Evolutionary conservation across 495 filamentous ascomycete genomes (phyloP).

Genomic region (Tuber magnatum): DNA sequence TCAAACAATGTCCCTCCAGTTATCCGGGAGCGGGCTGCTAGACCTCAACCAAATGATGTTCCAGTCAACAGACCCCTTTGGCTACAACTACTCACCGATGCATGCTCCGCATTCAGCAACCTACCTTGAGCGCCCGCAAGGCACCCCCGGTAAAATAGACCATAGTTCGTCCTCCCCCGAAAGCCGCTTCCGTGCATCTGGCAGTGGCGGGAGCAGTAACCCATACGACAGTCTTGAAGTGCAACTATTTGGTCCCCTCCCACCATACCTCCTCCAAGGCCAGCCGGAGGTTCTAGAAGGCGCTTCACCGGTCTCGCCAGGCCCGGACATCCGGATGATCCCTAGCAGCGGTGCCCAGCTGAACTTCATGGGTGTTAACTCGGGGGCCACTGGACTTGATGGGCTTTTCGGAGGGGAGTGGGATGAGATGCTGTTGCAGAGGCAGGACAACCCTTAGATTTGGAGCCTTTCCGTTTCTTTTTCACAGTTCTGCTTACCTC

Average conservation of each 20-base stretch:
- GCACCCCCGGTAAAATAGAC: not conserved
- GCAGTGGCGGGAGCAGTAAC: constrained; percentile 19
- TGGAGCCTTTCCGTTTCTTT: constrained; percentile 19
- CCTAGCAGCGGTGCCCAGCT: constrained; percentile 15
- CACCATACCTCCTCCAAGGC: constrained; percentile 50
- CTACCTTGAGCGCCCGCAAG: constrained; percentile 17
- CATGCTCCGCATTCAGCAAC: constrained; percentile 1
- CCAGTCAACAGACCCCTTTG: constrained; percentile 79
- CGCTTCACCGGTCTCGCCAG: not conserved
- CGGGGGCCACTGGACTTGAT: constrained; percentile 26
- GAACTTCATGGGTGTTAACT: constrained; percentile 22
- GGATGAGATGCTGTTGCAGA: constrained; percentile 33
- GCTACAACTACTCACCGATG: constrained; percentile 48
- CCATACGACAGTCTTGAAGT: constrained; percentile 49
- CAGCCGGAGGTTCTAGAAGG: constrained; percentile 28
- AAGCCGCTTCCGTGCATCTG: constrained; percentile 35
- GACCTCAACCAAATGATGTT: constrained; percentile 90
- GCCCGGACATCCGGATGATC: constrained; percentile 5
- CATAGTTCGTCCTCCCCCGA: constrained; percentile 25
- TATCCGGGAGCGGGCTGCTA: constrained; percentile 47
- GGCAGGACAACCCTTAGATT: constrained; percentile 2
- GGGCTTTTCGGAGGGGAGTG: constrained; percentile 38
- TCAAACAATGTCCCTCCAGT: constrained; percentile 44
- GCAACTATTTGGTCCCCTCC: constrained; percentile 51
- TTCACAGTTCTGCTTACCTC: constrained; percentile 15